These are phyloP conservation scores for Aspergillus cavernicola DNA, from an alignment of 495 filamentous ascomycete species.

Conservation along the genomic window DNA sequence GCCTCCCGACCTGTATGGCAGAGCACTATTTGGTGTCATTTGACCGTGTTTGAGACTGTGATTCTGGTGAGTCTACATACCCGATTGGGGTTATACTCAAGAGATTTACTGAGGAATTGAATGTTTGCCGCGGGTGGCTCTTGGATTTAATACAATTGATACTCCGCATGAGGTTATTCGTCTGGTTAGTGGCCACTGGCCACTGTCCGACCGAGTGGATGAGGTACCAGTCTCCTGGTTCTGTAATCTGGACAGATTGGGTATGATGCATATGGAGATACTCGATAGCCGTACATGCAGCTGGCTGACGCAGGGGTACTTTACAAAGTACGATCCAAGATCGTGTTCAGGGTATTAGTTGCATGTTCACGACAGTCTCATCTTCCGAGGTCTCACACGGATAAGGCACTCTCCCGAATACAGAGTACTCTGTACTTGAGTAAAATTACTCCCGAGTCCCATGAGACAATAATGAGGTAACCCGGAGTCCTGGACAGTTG, in stretches of 20 bases:
- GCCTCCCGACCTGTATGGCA: background rate
- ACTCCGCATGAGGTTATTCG: too few species aligned
- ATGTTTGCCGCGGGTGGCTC: background rate
- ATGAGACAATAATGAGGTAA: background rate
- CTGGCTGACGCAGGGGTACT: conserved; percentile 9
- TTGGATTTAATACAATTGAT: background rate
- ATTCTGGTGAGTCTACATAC: background rate
- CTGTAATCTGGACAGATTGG: background rate
- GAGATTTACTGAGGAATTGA: background rate
- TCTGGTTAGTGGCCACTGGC: too few species aligned
- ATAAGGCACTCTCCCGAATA: too few species aligned
- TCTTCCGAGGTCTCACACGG: background rate
- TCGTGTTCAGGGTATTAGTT: background rate
- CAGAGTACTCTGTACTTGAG: too few species aligned
- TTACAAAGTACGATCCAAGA: background rate
- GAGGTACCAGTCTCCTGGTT: background rate
- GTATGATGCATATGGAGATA: background rate
- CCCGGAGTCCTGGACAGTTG: background rate
- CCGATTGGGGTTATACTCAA: background rate
- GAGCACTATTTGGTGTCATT: background rate
- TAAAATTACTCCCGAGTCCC: too few species aligned
- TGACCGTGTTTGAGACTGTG: background rate
- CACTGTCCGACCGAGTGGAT: too few species aligned
- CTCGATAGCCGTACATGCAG: conserved; percentile 17
- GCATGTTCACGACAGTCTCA: background rate